phyloP scores from a whole-genome alignment of 495 filamentous ascomycete species.

The Neurospora sp. region DNA sequence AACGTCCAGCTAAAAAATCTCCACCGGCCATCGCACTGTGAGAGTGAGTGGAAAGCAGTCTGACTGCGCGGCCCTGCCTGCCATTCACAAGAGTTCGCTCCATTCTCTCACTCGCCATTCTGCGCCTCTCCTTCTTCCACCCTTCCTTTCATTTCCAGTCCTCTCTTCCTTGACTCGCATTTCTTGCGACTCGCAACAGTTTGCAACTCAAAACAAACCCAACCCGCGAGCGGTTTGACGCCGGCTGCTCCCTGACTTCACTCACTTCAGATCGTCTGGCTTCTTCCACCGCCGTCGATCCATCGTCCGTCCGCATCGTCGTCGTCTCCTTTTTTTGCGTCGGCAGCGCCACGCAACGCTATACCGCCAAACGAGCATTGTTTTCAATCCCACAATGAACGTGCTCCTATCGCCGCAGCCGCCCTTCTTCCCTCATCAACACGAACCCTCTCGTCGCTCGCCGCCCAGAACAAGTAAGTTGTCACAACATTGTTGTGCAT shows the following conservation, averaged over 20 bases:
- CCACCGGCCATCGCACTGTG: neutral
- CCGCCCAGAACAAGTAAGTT: conserved; percentile 60
- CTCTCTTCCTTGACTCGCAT: conserved; percentile 1
- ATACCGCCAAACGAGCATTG: conserved; percentile 1
- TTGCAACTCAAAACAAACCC: neutral
- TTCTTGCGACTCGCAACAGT: neutral
- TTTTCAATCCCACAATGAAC: conserved; percentile 33
- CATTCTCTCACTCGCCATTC: conserved; percentile 2
- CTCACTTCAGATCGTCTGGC: neutral
- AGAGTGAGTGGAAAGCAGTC: neutral
- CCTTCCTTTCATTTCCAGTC: conserved; percentile 2
- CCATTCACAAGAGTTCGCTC: neutral
- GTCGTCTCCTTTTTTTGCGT: conserved; percentile 3
- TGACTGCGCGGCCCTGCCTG: neutral
- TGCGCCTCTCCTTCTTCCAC: conserved; percentile 6
- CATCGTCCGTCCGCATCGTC: neutral
- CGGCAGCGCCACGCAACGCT: neutral
- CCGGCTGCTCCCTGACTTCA: neutral
- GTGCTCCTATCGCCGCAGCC: conserved; percentile 45
- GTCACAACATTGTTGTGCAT: conserved; percentile 3
- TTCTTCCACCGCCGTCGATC: neutral
- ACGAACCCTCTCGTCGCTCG: conserved; percentile 60
- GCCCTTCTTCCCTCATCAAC: conserved; percentile 67
- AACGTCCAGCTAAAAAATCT: neutral
- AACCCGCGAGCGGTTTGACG: neutral